A percentile compares a stretch with the other conserved stretches of the same genome.
phyloP scores from a whole-genome alignment of 2,329 filamentous ascomycete species.

The Aspergillus jensenii region DNA sequence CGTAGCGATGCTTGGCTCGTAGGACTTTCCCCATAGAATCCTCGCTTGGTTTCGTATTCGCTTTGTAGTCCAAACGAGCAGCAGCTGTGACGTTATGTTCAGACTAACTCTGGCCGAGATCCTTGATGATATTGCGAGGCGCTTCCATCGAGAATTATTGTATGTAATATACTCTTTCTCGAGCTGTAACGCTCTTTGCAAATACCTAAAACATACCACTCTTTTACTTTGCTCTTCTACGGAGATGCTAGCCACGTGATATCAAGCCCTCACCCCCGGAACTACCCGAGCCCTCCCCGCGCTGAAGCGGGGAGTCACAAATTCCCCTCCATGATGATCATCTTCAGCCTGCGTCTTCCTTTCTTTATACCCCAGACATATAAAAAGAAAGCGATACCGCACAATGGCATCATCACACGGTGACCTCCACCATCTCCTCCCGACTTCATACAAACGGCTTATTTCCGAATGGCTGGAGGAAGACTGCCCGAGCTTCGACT shows the following conservation, averaged over 20 bases:
- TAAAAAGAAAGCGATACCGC: neutral
- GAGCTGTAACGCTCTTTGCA: neutral
- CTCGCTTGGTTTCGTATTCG: conserved; percentile 13
- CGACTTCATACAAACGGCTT: conserved; percentile 77
- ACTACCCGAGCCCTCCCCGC: conserved; percentile 8
- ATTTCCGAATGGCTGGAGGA: conserved; percentile 88
- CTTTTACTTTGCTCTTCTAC: neutral
- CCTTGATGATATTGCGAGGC: neutral
- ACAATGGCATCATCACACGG: conserved; percentile 58
- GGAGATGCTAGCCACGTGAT: conserved; percentile 3
- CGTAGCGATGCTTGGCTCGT: neutral
- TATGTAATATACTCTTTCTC: neutral
- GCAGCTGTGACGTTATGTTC: neutral
- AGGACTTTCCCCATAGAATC: neutral
- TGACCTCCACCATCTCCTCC: conserved; percentile 71
- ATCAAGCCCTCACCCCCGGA: conserved; percentile 1
- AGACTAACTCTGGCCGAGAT: neutral
- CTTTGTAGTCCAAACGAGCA: neutral
- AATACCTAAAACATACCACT: neutral
- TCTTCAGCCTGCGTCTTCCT: neutral
- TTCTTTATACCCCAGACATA: neutral
- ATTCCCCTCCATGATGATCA: neutral
- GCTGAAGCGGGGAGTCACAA: conserved; percentile 8
- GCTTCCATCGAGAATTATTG: no score
- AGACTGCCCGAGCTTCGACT: conserved; percentile 95